Percentiles rank a stretch among this genome's conserved stretches.
Conservation (phyloP, 2,329 filamentous ascomycete species). For the Nigrospora osmanthi region DNA sequence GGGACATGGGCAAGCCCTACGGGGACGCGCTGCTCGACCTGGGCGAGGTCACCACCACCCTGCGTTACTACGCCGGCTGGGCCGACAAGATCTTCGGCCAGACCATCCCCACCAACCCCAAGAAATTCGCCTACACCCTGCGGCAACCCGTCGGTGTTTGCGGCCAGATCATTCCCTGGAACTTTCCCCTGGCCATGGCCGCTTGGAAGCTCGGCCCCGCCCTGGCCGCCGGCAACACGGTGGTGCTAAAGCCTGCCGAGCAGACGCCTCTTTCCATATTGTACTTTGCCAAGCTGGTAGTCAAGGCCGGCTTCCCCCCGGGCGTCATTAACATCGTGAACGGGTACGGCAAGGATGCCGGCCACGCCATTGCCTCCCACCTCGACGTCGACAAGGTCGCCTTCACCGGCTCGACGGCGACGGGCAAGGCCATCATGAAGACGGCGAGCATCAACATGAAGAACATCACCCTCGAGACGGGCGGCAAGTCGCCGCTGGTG, state of each 20-base stretch:
- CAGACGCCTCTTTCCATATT: conserved; percentile 60
- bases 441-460: conserved; percentile 58
- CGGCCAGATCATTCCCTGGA: conserved; percentile 60
- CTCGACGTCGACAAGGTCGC: conserved; percentile 67
- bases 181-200: conserved; percentile 49
- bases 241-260: conserved; percentile 60
- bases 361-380: conserved; percentile 61
- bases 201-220: conserved; percentile 73
- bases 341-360: conserved; percentile 60
- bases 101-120: conserved; percentile 60
- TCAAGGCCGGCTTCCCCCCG: conserved; percentile 68
- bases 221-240: conserved; percentile 54
- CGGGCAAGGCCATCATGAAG: conserved; percentile 70
- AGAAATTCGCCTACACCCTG: conserved; percentile 69
- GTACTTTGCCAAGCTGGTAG: conserved; percentile 58
- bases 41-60: conserved; percentile 31
- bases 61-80: conserved; percentile 71
- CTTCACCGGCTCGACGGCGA: conserved; percentile 69
- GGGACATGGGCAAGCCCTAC: conserved; percentile 78
- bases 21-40: conserved; percentile 59
- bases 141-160: conserved; percentile 73
- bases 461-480: conserved; percentile 60
- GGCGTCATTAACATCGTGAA: conserved; percentile 73
- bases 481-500: conserved; percentile 57
- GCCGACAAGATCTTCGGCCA: conserved; percentile 74